A percentile compares a stretch with the other conserved stretches of the same genome.
Conservation (phyloP, 257 asterid genomes). For the Nyctanthes arbortristis region DNA sequence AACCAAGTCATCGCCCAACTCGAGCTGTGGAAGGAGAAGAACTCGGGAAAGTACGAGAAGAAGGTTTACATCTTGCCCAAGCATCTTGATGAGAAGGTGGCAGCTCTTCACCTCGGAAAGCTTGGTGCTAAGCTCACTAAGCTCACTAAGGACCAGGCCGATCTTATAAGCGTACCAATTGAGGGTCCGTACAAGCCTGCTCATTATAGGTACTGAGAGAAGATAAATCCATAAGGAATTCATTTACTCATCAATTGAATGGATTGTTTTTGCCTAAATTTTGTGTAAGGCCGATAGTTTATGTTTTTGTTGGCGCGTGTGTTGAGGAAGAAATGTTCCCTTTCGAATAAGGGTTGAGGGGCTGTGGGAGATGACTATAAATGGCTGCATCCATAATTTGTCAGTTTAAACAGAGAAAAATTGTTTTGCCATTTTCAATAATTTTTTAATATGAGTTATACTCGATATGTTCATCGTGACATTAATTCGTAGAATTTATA, state of each 20-base stretch:
- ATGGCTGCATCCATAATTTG: too few species aligned
- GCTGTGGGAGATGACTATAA: constrained; percentile 18
- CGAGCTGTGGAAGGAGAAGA: constrained; percentile 62
- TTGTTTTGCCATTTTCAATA: too few species aligned
- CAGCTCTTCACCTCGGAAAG: constrained; percentile 62
- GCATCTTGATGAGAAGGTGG: constrained; percentile 66
- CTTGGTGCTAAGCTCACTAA: constrained; percentile 62
- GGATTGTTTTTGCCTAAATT: constrained; percentile 1
- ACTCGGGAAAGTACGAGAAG: constrained; percentile 53
- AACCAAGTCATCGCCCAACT: constrained; percentile 71
- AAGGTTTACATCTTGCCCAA: constrained; percentile 59
- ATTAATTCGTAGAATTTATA: too few species aligned
- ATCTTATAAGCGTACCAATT: constrained; percentile 48
- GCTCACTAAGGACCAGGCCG: constrained; percentile 52
- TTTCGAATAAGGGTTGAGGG: constrained; percentile 21
- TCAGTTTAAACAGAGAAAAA: too few species aligned
- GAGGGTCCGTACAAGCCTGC: constrained; percentile 73
- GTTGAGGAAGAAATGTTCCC: constrained; percentile 15
- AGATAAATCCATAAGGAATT: too few species aligned
- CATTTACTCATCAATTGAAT: constrained; percentile 1
- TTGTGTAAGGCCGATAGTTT: constrained; percentile 4
- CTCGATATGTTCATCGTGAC: too few species aligned
- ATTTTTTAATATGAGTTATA: too few species aligned
- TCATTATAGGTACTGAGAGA: constrained; percentile 53
- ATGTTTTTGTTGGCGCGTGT: constrained; percentile 1